Percentiles rank a stretch among this genome's conserved stretches.
Evolutionary conservation across 2,329 filamentous ascomycete species (phyloP).

Genomic region (Cercospora berteroae): DNA sequence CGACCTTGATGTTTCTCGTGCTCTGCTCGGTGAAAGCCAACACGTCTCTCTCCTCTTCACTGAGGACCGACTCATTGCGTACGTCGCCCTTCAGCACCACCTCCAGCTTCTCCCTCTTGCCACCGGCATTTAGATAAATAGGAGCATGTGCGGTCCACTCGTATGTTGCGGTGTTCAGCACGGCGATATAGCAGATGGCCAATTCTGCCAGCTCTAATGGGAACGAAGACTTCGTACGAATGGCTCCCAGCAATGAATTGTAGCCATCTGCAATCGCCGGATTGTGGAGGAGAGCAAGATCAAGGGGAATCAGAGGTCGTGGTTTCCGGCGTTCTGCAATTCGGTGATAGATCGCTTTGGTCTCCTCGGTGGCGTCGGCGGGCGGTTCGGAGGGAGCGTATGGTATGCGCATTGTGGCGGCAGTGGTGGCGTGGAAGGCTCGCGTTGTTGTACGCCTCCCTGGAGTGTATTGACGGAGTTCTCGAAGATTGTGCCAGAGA

Average conservation of each 20-base stretch:
- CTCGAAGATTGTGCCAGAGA: neutral
- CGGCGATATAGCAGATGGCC: slow-evolving; percentile 40
- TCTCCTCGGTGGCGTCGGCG: slow-evolving; percentile 50
- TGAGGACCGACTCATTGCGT: slow-evolving; percentile 25
- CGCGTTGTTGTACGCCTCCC: neutral
- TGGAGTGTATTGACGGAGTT: neutral
- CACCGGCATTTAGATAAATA: slow-evolving; percentile 36
- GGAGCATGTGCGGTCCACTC: slow-evolving; percentile 40
- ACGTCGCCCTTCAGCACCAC: slow-evolving; percentile 30
- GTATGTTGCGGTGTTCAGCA: slow-evolving; percentile 38
- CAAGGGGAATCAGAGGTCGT: slow-evolving; percentile 70
- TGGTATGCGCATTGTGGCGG: slow-evolving; percentile 60
- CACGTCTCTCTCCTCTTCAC: slow-evolving; percentile 35
- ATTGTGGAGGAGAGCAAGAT: slow-evolving; percentile 72
- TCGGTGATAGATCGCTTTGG: slow-evolving; percentile 57
- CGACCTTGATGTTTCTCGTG: slow-evolving; percentile 35
- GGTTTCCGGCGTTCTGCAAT: slow-evolving; percentile 65
- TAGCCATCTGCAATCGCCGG: slow-evolving; percentile 73
- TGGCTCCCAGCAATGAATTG: slow-evolving; percentile 64
- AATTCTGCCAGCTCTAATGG: slow-evolving; percentile 35
- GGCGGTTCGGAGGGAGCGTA: slow-evolving; percentile 59
- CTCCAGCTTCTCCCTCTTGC: slow-evolving; percentile 28
- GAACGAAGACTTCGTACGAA: slow-evolving; percentile 38
- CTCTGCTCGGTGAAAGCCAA: slow-evolving; percentile 38
- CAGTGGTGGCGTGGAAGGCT: neutral